phyloP scores from a whole-genome alignment of 2,329 filamentous ascomycete species.

The Seiridium unicorne region DNA sequence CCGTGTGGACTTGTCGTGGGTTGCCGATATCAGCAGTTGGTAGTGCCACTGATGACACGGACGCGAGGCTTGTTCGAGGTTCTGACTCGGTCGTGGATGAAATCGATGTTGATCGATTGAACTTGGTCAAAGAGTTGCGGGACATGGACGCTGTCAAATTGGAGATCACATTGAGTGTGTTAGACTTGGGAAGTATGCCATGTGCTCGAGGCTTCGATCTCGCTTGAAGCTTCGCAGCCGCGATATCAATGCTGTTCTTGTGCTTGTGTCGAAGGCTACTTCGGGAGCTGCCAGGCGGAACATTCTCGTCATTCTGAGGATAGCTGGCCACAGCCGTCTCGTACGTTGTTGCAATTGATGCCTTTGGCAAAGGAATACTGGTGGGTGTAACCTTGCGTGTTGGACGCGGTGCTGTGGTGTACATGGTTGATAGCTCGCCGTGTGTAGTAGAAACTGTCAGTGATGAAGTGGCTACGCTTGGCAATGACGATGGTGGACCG shows the following conservation, averaged over 20 bases:
- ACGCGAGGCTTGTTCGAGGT: slow-evolving; percentile 9
- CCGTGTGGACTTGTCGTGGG: slow-evolving; percentile 32
- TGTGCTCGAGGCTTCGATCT: slow-evolving; percentile 9
- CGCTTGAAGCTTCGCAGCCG: slow-evolving; percentile 6
- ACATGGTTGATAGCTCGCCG: slow-evolving; percentile 9
- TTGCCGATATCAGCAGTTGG: not conserved
- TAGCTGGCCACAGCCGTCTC: slow-evolving; percentile 8
- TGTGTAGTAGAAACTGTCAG: slow-evolving; percentile 18
- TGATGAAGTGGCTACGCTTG: slow-evolving; percentile 19
- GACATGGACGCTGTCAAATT: slow-evolving; percentile 45
- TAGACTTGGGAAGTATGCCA: slow-evolving; percentile 39
- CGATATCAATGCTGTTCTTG: slow-evolving; percentile 12
- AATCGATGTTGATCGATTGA: slow-evolving; percentile 34
- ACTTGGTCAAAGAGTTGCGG: slow-evolving; percentile 29
- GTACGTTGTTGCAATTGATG: slow-evolving; percentile 13
- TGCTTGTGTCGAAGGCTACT: slow-evolving; percentile 11
- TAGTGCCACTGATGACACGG: not conserved
- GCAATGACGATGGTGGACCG: slow-evolving; percentile 16
- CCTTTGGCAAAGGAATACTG: slow-evolving; percentile 9
- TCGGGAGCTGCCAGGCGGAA: slow-evolving; percentile 15
- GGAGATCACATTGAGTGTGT: slow-evolving; percentile 42
- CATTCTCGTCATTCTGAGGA: slow-evolving; percentile 20
- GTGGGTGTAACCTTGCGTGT: slow-evolving; percentile 6
- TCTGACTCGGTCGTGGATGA: slow-evolving; percentile 15
- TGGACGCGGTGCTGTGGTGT: not conserved